These are phyloP conservation scores for Trifolium pratense DNA, from an alignment of 306 rosid genomes.

Conservation along the genomic window DNA sequence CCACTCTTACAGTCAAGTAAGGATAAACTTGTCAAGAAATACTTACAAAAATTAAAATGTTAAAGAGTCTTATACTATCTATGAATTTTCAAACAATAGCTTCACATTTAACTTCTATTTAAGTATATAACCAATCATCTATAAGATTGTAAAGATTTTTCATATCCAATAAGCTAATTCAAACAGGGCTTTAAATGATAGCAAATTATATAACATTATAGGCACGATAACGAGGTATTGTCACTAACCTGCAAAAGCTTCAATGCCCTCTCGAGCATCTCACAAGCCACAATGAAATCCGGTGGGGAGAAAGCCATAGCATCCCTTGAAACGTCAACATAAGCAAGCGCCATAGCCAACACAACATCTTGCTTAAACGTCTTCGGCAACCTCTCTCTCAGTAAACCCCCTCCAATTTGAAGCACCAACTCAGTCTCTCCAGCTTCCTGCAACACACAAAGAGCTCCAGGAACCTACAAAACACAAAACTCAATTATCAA, in stretches of 20 bases:
- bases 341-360: conserved; percentile 88
- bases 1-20: not conserved
- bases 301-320: conserved; percentile 87
- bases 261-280: conserved; percentile 94
- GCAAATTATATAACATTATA: not conserved
- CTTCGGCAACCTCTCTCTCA: conserved; percentile 85
- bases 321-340: conserved; percentile 86
- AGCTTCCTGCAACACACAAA: conserved; percentile 88
- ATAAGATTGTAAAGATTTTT: not conserved
- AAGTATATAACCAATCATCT: not conserved
- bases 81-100: not conserved
- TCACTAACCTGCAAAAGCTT: conserved; percentile 77
- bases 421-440: conserved; percentile 83
- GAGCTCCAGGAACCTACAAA: conserved; percentile 92
- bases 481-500: not conserved
- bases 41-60: not conserved
- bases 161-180: not conserved
- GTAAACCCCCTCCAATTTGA: conserved; percentile 76
- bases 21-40: not conserved
- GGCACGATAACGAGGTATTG: not conserved
- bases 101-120: not conserved
- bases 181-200: not conserved
- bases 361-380: conserved; percentile 93
- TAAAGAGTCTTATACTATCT: not conserved
- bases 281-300: conserved; percentile 77